Percentiles rank a stretch among this genome's conserved stretches.
These are phyloP conservation scores for Sphaerobolus stellatus DNA, from an alignment of 1,284 basidiomycete genomes.

Conservation along the genomic window DNA sequence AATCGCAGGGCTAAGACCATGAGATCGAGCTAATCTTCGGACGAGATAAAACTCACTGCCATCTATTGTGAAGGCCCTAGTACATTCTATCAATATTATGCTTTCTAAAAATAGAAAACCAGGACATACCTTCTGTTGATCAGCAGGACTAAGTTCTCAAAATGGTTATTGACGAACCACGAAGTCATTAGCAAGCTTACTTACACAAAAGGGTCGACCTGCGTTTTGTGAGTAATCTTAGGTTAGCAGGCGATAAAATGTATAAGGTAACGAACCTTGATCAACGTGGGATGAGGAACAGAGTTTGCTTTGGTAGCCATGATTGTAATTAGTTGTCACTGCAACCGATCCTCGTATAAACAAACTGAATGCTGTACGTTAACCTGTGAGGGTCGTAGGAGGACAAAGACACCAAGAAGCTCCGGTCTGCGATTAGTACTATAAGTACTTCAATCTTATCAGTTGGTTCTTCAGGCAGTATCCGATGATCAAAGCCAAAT, in stretches of 20 bases:
- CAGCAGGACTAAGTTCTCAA: constrained; percentile 46
- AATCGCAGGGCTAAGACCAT: constrained; percentile 56
- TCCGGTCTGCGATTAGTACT: too few relatives aligned
- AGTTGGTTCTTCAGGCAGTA: too few relatives aligned
- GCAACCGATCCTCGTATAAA: too few relatives aligned
- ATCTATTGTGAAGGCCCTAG: constrained; percentile 68
- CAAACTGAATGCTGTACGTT: too few relatives aligned
- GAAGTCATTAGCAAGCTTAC: constrained; percentile 18
- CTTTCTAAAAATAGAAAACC: not conserved
- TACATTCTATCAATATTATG: not conserved
- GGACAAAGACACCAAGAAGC: too few relatives aligned
- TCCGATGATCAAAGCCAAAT: too few relatives aligned
- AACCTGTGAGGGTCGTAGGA: too few relatives aligned
- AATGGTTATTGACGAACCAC: constrained; percentile 16
- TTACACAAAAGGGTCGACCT: constrained; percentile 65
- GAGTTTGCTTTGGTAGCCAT: constrained; percentile 63
- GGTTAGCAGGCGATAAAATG: not conserved
- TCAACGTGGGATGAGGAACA: constrained; percentile 51
- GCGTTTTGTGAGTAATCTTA: not conserved
- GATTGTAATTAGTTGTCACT: too few relatives aligned
- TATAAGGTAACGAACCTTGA: constrained; percentile 27
- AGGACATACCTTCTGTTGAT: constrained; percentile 55
- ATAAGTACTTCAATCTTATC: too few relatives aligned
- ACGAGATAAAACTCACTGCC: constrained; percentile 55
- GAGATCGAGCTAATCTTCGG: constrained; percentile 2